Evolutionary conservation across 2,329 filamentous ascomycete species (phyloP), one percentile per base, ranked within the genome.

Genomic region (Cryphonectria radicalis): DNA sequence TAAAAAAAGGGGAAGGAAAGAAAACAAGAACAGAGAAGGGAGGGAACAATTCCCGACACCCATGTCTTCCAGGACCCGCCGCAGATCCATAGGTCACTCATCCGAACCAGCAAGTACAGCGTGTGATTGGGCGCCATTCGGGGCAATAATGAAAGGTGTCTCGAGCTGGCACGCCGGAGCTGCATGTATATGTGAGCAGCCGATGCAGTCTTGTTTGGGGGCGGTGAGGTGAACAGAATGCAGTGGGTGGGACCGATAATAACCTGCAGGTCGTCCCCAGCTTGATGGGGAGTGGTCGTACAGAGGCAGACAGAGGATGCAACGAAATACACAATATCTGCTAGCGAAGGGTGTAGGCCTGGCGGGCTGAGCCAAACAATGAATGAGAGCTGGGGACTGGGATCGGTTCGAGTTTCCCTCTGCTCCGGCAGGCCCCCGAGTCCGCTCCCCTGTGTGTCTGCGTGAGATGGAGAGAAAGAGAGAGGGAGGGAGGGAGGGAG

Each of bases 121-220:
- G 55, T 59, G 17, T 59, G 25, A 59, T 32, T 59, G 55, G 55
- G 11, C 25, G 55, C 13, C 55, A 3, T 32, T 13, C 19, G 6
- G 13, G 55, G 55, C 28, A 32, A 59, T 17, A 35, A 32, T 7
- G 25, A 28, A 19, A 32, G 25, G 25, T 37, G 63, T 37, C 28
- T 66, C 46, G 43, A 37, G 46, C 17, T 55, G 63, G 32, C 63
- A 35, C 63, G 35, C 43, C 11, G 46, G 43, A 55, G 4, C 7
- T 66, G 46, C 43, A 11, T 32, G 17, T 28, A 7, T 25, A 67
- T 60, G 66, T 60, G 66, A 60, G 55, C 37, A 67, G 66, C 55
- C 55, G 66, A 67, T 57, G 53, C 53, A 46, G 6, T 14, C 22
- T 37, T n/a, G 3, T n/a, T n/a, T n/a, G 53, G 35, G 35, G 37